These are phyloP conservation scores for Ambrosia artemisiifolia DNA, from an alignment of 129 eudicot species.

Conservation along the genomic window DNA sequence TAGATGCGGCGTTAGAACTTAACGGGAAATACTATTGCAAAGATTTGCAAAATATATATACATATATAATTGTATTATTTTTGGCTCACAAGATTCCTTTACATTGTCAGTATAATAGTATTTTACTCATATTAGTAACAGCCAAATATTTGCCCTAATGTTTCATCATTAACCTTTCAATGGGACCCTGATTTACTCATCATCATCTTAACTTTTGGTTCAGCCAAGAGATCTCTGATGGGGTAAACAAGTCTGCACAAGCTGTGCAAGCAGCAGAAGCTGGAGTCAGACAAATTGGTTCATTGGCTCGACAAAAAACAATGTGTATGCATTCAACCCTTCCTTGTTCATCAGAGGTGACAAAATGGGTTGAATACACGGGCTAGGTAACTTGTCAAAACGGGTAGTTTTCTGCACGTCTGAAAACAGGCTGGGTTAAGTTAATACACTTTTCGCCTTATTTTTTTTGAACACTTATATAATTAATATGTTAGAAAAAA, in stretches of 20 bases:
- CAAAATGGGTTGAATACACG: neutral
- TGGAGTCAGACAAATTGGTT: constrained; percentile 74
- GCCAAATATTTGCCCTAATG: neutral
- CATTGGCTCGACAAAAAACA: constrained; percentile 69
- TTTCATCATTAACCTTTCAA: neutral
- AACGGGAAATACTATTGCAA: too few species aligned
- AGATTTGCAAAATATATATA: too few species aligned
- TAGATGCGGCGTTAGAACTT: too few species aligned
- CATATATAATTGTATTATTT: neutral
- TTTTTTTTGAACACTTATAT: too few species aligned
- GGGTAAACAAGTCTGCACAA: constrained; percentile 78
- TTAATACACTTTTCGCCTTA: too few species aligned
- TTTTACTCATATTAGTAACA: neutral
- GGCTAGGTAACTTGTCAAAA: neutral
- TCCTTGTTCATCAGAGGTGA: neutral
- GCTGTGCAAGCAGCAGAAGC: constrained; percentile 91
- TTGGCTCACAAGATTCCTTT: neutral
- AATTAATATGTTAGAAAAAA: too few species aligned
- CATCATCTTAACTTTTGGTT: neutral
- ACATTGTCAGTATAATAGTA: neutral
- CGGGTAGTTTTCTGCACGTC: neutral
- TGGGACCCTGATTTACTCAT: neutral
- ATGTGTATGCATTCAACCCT: constrained; percentile 42
- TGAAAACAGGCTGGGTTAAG: too few species aligned
- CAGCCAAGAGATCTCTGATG: constrained; percentile 93